These are phyloP conservation scores for Rhizopogon sp. DNA, from an alignment of 768 basidiomycete species.

Conservation along the genomic window DNA sequence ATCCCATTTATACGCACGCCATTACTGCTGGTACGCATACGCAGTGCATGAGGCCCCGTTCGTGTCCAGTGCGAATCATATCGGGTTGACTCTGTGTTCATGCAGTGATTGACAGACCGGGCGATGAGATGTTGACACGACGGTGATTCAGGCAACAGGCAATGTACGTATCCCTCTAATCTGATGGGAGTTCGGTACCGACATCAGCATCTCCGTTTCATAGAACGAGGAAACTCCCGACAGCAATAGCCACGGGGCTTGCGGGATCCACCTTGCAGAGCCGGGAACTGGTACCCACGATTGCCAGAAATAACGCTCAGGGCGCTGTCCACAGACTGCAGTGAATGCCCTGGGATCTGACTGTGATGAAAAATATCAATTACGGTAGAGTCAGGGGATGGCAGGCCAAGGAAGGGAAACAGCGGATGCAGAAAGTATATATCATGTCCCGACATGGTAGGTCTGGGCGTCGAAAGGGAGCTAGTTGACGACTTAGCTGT, in stretches of 20 bases:
- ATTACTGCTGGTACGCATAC: neutral
- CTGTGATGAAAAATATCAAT: neutral
- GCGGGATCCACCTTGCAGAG: no score
- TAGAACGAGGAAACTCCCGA: neutral
- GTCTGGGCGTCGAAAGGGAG: neutral
- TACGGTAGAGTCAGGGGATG: neutral
- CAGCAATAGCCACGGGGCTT: neutral
- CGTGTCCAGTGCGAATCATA: neutral
- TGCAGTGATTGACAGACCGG: neutral
- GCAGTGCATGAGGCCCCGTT: neutral
- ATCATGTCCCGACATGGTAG: neutral
- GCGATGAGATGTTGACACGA: neutral
- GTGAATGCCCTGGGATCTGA: neutral
- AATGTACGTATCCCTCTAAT: no score
- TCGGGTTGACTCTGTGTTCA: neutral
- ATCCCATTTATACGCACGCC: neutral
- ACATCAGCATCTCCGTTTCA: neutral
- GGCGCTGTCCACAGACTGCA: no score
- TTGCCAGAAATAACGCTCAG: neutral
- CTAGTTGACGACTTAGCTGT: neutral
- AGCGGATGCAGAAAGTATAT: neutral
- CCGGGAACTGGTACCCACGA: neutral
- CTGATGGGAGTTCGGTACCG: neutral
- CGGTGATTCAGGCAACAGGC: no score
- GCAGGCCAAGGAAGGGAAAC: no score